A percentile compares a stretch with the other conserved stretches of the same genome.
Evolutionary conservation across 441 rosid species (phyloP).

Genomic region (Erodium moschatum): DNA sequence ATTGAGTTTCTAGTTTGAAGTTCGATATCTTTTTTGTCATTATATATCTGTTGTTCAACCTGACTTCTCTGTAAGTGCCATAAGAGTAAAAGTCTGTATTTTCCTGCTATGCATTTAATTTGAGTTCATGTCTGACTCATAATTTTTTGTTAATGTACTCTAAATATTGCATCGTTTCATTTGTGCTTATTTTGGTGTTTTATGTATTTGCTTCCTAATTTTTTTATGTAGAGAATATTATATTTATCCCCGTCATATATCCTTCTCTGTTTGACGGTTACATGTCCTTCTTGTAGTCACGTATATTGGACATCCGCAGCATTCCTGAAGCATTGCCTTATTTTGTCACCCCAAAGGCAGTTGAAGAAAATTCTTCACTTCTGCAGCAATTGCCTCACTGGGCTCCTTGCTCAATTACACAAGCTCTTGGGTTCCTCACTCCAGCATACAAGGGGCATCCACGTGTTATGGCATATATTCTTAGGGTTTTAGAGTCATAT

Average conservation of each 20-base stretch:
- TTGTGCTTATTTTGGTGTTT: no score
- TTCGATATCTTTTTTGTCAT: no score
- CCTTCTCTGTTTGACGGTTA: constrained; percentile 5
- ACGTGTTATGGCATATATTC: constrained; percentile 98
- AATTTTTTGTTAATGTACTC: no score
- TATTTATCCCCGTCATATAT: background rate
- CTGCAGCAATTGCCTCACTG: constrained; percentile 96
- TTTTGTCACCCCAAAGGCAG: constrained; percentile 85
- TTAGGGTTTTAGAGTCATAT: constrained; percentile 90
- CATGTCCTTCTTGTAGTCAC: constrained; percentile 39
- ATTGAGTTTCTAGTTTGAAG: no score
- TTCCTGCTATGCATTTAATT: no score
- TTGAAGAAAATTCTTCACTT: constrained; percentile 78
- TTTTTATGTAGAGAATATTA: background rate
- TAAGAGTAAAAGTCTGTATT: no score
- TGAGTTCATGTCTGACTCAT: no score
- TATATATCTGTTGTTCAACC: no score
- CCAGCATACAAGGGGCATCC: constrained; percentile 94
- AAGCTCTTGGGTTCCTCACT: constrained; percentile 83
- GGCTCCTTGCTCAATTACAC: constrained; percentile 94
- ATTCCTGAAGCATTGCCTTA: constrained; percentile 92
- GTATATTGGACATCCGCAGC: constrained; percentile 59
- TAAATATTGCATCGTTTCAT: no score
- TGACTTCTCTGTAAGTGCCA: no score
- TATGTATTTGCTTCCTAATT: no score